These are phyloP conservation scores for Sphaerulina populicola DNA, from an alignment of 2,329 filamentous ascomycete species.

Conservation along the genomic window DNA sequence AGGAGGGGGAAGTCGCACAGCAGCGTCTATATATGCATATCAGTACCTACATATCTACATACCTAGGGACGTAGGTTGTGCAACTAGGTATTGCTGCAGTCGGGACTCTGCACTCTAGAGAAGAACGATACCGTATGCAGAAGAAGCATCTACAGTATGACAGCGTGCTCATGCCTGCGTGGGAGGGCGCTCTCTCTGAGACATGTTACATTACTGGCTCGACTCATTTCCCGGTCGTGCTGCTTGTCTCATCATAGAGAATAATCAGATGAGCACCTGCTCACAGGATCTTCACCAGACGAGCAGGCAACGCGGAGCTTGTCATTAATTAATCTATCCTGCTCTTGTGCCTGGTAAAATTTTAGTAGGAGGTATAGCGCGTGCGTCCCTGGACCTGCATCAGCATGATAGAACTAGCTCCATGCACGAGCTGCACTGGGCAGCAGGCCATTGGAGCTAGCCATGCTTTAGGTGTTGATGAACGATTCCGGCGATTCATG, in stretches of 20 bases:
- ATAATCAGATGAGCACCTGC: neutral
- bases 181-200: neutral
- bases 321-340: neutral
- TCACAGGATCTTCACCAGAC: neutral
- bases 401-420: conserved; percentile 4
- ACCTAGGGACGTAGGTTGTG: neutral
- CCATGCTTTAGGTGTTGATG: conserved; percentile 2
- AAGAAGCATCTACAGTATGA: neutral
- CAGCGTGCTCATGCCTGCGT: neutral
- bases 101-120: no score
- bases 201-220: neutral
- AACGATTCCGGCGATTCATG: conserved; percentile 4
- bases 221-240: neutral
- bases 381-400: conserved; percentile 10
- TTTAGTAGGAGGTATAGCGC: neutral
- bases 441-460: conserved; percentile 7
- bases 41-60: no score
- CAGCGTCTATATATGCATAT: neutral
- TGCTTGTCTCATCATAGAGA: neutral
- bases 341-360: neutral
- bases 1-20: neutral
- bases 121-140: neutral
- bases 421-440: conserved; percentile 8
- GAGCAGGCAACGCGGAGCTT: neutral
- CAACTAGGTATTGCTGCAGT: neutral